Base-by-base conservation (phyloP, 805 yeast species). In the Yamadazyma olivae region DNA sequence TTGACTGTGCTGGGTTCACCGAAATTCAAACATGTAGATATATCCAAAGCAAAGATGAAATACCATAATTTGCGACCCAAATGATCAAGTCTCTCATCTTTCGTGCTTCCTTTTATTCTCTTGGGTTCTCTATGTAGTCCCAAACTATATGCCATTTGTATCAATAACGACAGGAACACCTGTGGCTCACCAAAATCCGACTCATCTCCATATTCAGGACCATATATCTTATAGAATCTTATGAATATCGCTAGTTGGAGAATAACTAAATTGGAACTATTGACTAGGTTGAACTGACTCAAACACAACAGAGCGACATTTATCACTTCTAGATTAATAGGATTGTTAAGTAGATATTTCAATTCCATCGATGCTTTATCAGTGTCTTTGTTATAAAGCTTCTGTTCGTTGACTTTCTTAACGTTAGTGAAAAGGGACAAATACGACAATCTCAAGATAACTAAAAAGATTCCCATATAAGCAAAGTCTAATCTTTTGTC, bases 171-270 rank as follows among this genome's bases (percentile, higher is more conserved):
- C 14, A 71, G 53, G 35, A 74, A 70, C 5, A 77, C 69, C 47
- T 71, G 79, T 2, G 77, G 69, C 33, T 75, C 77, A 26, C 78
- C 81, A 36, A 76, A 81, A 49, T 76, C 83, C 3, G 64, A 59
- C 2, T 71, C 67, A 46, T 76, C 80, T 17, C 80, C 81, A 48
- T 74, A 77, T 41, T 71, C 77, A 0, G 80, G 79, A 0, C 77
- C 60, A 34, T 53, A 59, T 22, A 56, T 59, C 42, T 59, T 74
- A 53, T 77, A 79, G 14, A 71, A 53, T 39, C 75, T 64, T 59
- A 76, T 64, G 40, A 71, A 59, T 29, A 77, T 38, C 6, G 78
- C 71, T 42, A 79, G 71, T 50, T 78, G 83, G 39, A 79, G 56
- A 13, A 78, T 61, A 0, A 71, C 64, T 19, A 80, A 45, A n/a